Conservation (phyloP, 345 rosid species). For the Gossypium longicalyx region DNA sequence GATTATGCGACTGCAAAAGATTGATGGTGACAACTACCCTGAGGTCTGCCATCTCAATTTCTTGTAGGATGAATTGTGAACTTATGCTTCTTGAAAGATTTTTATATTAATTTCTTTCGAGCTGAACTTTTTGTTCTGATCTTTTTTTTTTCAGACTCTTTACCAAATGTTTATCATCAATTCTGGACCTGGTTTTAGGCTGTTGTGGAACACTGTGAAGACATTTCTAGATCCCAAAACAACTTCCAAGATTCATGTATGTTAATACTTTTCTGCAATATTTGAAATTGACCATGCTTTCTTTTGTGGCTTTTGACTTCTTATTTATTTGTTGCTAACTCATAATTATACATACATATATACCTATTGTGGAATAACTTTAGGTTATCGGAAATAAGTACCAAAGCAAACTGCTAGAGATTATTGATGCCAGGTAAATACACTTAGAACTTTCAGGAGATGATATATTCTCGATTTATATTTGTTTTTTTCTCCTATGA, state of each 20-base stretch:
- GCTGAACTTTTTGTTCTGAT: conserved; percentile 14
- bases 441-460: background rate
- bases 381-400: conserved; percentile 97
- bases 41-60: conserved; percentile 52
- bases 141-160: conserved; percentile 63
- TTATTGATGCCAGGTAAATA: conserved; percentile 70
- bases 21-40: conserved; percentile 97
- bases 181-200: conserved; percentile 89
- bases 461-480: background rate
- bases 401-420: conserved; percentile 80
- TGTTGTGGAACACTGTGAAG: conserved; percentile 89
- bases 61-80: background rate
- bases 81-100: background rate
- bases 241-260: conserved; percentile 89
- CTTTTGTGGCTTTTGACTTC: background rate
- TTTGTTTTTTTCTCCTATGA: too few species aligned
- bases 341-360: background rate
- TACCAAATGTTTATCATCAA: conserved; percentile 97
- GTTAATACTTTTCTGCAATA: conserved; percentile 14
- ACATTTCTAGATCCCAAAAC: conserved; percentile 93
- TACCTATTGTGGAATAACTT: conserved; percentile 19
- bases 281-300: background rate
- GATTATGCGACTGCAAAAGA: conserved; percentile 79
- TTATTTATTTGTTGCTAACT: background rate
- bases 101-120: background rate